Percentiles rank a stretch among this genome's conserved stretches.
Evolutionary conservation across 2,329 filamentous ascomycete species (phyloP).

Genomic region (Monosporascus sp.): DNA sequence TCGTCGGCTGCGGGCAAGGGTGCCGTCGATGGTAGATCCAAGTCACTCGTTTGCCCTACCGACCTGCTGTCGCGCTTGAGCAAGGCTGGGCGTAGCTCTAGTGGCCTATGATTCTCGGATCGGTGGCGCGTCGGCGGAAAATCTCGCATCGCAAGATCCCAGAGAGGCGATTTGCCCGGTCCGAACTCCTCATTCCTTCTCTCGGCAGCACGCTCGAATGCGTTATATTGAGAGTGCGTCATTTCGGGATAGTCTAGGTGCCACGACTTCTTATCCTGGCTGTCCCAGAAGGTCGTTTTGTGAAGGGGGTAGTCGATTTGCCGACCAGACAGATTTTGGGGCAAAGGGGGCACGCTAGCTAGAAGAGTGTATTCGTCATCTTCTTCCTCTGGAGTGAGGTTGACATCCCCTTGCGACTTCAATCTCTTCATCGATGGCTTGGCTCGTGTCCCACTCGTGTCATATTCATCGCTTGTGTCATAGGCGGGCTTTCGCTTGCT

Average conservation of each 20-base stretch:
- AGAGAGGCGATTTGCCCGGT: slow-evolving; percentile 45
- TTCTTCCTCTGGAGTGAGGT: slow-evolving; percentile 27
- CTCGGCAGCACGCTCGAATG: slow-evolving; percentile 47
- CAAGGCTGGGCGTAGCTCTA: slow-evolving; percentile 11
- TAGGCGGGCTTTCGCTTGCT: slow-evolving; percentile 52
- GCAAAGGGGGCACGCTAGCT: slow-evolving; percentile 43
- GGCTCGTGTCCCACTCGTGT: slow-evolving; percentile 22
- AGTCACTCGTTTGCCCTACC: slow-evolving; percentile 21
- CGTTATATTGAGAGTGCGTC: slow-evolving; percentile 53
- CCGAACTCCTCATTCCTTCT: slow-evolving; percentile 47
- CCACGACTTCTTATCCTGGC: slow-evolving; percentile 48
- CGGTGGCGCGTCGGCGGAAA: slow-evolving; percentile 41
- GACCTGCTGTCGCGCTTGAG: slow-evolving; percentile 18
- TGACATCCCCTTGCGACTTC: slow-evolving; percentile 42
- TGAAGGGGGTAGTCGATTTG: slow-evolving; percentile 52
- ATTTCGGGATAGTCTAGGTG: slow-evolving; percentile 60
- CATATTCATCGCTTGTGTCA: slow-evolving; percentile 48
- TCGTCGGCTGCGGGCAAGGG: slow-evolving; percentile 10
- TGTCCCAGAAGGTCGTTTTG: slow-evolving; percentile 54
- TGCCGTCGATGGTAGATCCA: slow-evolving; percentile 19
- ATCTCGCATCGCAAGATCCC: slow-evolving; percentile 52
- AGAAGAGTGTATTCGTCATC: slow-evolving; percentile 42
- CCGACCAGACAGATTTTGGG: slow-evolving; percentile 44
- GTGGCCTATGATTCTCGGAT: slow-evolving; percentile 9
- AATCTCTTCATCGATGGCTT: slow-evolving; percentile 52